Evolutionary conservation across 148 eudicot genomes (phyloP).

Genomic region (Drosera capensis): DNA sequence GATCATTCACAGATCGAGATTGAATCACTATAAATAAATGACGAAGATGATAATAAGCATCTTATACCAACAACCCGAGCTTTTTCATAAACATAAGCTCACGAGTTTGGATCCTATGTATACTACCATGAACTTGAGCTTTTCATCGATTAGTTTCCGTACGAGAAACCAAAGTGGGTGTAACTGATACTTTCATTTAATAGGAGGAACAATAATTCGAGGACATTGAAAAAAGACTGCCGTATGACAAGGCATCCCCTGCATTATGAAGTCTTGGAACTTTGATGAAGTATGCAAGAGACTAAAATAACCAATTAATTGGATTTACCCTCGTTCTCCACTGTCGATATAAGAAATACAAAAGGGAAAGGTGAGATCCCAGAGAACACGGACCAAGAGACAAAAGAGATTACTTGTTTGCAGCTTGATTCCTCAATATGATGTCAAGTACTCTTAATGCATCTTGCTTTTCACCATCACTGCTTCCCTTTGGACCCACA

Average conservation of each 20-base stretch:
- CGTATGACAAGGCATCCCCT: constrained; percentile 78
- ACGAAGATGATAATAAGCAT: no score
- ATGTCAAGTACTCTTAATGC: constrained; percentile 59
- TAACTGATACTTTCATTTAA: no score
- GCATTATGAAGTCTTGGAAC: constrained; percentile 11
- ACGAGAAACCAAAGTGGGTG: no score
- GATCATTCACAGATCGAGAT: no score
- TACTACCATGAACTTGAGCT: no score
- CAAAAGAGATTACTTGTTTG: constrained; percentile 23
- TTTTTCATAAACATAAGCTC: no score
- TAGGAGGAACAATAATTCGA: no score
- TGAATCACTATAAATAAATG: no score
- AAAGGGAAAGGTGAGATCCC: constrained; percentile 1
- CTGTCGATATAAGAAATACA: neutral
- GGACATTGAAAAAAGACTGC: constrained; percentile 73
- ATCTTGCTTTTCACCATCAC: constrained; percentile 26
- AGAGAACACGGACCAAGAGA: constrained; percentile 3
- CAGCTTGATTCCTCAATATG: constrained; percentile 54
- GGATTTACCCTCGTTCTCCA: neutral
- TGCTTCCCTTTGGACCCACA: constrained; percentile 26
- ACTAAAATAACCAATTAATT: neutral
- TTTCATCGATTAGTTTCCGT: no score
- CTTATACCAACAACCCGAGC: no score
- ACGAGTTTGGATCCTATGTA: no score
- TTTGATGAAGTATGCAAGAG: constrained; percentile 4